A percentile compares a stretch with the other conserved stretches of the same genome.
Evolutionary conservation across 2,329 filamentous ascomycete genomes (phyloP).

Genomic region (Colletotrichum paranaense): DNA sequence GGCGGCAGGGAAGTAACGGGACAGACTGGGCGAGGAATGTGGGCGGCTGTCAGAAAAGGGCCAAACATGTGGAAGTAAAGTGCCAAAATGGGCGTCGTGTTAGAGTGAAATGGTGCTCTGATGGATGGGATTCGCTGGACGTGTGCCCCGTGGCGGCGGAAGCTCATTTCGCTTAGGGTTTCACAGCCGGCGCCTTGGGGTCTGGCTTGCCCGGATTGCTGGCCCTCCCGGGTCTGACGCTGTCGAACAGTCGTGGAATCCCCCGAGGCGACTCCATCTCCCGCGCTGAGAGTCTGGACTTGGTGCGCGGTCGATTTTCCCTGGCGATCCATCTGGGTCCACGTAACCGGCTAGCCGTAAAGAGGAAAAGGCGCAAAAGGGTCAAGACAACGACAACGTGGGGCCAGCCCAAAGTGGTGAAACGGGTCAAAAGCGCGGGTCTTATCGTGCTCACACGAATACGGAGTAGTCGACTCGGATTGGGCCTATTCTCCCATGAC

Average conservation of each 20-base stretch:
- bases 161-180: slow-evolving; percentile 38
- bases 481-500: slow-evolving; percentile 2
- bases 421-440: slow-evolving; percentile 17
- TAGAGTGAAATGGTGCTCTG: slow-evolving; percentile 4
- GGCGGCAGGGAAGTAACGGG: slow-evolving; percentile 5
- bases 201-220: not conserved
- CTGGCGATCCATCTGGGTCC: slow-evolving; percentile 25
- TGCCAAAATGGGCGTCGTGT: slow-evolving; percentile 16
- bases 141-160: slow-evolving; percentile 32
- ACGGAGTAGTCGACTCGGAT: not conserved
- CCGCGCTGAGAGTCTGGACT: slow-evolving; percentile 18
- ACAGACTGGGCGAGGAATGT: slow-evolving; percentile 18
- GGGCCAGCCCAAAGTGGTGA: slow-evolving; percentile 30
- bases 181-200: slow-evolving; percentile 28
- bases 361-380: slow-evolving; percentile 10
- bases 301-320: slow-evolving; percentile 5
- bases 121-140: slow-evolving; percentile 22
- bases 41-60: slow-evolving; percentile 22
- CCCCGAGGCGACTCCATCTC: slow-evolving; percentile 5
- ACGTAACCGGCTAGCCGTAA: slow-evolving; percentile 31
- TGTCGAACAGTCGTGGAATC: slow-evolving; percentile 18
- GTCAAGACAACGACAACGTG: slow-evolving; percentile 14
- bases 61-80: slow-evolving; percentile 3
- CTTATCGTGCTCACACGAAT: not conserved
- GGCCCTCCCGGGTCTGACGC: slow-evolving; percentile 19